These are phyloP conservation scores for Quercus lobata DNA, from an alignment of 331 rosid genomes.

Conservation along the genomic window DNA sequence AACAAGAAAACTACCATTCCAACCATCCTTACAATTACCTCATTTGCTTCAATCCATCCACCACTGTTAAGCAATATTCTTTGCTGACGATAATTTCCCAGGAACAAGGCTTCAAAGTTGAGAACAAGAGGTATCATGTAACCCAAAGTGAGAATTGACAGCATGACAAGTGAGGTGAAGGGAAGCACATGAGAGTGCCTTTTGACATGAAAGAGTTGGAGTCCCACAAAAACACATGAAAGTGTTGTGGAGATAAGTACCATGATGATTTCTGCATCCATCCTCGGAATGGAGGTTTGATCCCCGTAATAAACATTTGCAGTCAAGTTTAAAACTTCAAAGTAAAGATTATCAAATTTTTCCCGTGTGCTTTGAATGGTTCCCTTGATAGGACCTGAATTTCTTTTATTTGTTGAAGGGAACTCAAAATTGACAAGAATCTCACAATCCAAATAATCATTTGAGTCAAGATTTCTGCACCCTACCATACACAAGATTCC, in stretches of 20 bases:
- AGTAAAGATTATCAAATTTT: slow-evolving; percentile 42
- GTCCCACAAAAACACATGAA: slow-evolving; percentile 43
- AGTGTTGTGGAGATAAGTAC: slow-evolving; percentile 53
- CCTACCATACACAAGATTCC: slow-evolving; percentile 77
- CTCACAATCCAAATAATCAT: slow-evolving; percentile 41
- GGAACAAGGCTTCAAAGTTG: slow-evolving; percentile 54
- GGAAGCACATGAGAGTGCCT: slow-evolving; percentile 43
- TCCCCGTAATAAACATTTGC: slow-evolving; percentile 12
- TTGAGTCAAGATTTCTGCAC: slow-evolving; percentile 29
- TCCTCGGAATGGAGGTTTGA: slow-evolving; percentile 33
- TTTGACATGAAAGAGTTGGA: slow-evolving; percentile 54
- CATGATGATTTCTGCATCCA: slow-evolving; percentile 49
- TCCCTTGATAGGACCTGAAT: slow-evolving; percentile 28
- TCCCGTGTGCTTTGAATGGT: slow-evolving; percentile 50
- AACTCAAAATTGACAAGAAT: slow-evolving; percentile 43
- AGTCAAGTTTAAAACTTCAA: slow-evolving; percentile 26
- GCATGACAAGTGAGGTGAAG: slow-evolving; percentile 48
- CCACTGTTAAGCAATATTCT: slow-evolving; percentile 22
- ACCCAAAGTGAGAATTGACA: slow-evolving; percentile 39
- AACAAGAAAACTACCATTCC: slow-evolving; percentile 53
- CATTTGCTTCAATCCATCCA: slow-evolving; percentile 54
- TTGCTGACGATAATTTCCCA: slow-evolving; percentile 10
- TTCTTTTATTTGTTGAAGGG: slow-evolving; percentile 19
- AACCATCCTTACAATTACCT: slow-evolving; percentile 35
- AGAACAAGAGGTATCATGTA: slow-evolving; percentile 53